A percentile compares a stretch with the other conserved stretches of the same genome.
Evolutionary conservation across 2,329 filamentous ascomycete species (phyloP).

Genomic region (Colletotrichum agaves): DNA sequence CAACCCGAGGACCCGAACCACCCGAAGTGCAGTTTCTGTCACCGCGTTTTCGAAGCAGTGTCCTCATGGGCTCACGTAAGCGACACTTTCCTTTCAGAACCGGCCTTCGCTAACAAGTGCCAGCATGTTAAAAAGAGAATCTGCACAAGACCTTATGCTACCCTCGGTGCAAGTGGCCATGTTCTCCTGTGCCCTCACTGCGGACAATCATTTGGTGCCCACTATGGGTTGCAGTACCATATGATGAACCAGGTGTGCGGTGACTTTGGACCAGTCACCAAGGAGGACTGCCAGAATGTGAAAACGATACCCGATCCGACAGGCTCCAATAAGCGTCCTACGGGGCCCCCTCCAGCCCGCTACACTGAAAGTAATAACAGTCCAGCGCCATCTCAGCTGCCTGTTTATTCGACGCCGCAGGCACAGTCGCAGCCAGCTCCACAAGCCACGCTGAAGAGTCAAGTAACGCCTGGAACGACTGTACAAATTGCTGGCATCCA

Average conservation of each 20-base stretch:
- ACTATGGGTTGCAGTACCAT: conserved; percentile 58
- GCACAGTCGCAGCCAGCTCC: background rate
- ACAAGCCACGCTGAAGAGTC: background rate
- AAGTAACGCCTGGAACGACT: too few species aligned
- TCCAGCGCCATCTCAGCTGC: background rate
- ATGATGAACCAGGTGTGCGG: conserved; percentile 58
- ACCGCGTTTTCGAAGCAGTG: conserved; percentile 31
- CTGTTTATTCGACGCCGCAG: background rate
- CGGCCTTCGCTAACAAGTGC: background rate
- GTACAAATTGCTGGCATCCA: background rate
- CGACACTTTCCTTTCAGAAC: background rate
- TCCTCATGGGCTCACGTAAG: conserved; percentile 36
- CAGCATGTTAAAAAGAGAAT: conserved; percentile 51
- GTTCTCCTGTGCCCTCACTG: conserved; percentile 54
- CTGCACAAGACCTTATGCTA: conserved; percentile 42
- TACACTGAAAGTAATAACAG: background rate
- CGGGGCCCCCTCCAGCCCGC: background rate
- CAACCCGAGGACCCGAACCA: background rate
- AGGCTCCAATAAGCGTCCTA: conserved; percentile 6
- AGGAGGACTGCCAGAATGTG: background rate
- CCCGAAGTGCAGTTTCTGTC: conserved; percentile 36
- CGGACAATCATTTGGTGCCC: conserved; percentile 56
- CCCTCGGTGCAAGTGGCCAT: conserved; percentile 38
- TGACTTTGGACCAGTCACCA: conserved; percentile 43
- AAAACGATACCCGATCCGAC: background rate